Conservation (phyloP, 2,329 filamentous ascomycete genomes). For the Pestalotiopsis sp. region DNA sequence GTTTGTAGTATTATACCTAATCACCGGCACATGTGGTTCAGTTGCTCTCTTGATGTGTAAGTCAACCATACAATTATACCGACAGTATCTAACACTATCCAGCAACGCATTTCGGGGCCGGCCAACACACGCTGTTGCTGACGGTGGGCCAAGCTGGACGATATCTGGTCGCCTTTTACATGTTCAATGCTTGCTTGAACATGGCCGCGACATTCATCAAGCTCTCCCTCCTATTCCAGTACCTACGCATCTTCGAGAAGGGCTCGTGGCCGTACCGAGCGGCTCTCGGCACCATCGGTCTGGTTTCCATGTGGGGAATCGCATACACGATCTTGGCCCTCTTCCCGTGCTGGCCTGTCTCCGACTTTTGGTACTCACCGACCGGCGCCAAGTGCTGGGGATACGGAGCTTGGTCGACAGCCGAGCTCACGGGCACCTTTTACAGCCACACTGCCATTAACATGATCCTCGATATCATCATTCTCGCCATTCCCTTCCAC, state of each 20-base stretch:
- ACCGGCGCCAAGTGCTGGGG: constrained; percentile 16
- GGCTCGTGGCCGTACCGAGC: constrained; percentile 19
- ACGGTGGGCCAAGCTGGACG: constrained; percentile 6
- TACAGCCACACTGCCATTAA: constrained; percentile 23
- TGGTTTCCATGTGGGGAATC: constrained; percentile 29
- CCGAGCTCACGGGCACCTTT: constrained; percentile 21
- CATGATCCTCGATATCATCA: constrained; percentile 23
- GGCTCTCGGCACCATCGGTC: constrained; percentile 24
- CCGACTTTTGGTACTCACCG: constrained; percentile 30
- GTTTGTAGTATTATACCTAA: constrained; percentile 32
- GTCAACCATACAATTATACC: background rate
- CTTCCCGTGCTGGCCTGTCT: constrained; percentile 31
- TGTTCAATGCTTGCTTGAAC: constrained; percentile 13
- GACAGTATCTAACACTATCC: background rate
- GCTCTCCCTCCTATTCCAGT: constrained; percentile 36
- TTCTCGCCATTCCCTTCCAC: constrained; percentile 22
- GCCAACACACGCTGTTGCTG: constrained; percentile 12
- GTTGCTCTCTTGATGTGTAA: constrained; percentile 23
- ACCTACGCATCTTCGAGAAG: constrained; percentile 33
- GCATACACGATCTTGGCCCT: constrained; percentile 29
- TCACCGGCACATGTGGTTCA: constrained; percentile 26
- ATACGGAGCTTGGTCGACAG: constrained; percentile 19
- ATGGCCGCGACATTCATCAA: constrained; percentile 34
- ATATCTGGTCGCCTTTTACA: constrained; percentile 12
- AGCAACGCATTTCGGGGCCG: constrained; percentile 11